phyloP scores from a whole-genome alignment of 2,329 filamentous ascomycete genomes.

The Aspergillus japonicus region DNA sequence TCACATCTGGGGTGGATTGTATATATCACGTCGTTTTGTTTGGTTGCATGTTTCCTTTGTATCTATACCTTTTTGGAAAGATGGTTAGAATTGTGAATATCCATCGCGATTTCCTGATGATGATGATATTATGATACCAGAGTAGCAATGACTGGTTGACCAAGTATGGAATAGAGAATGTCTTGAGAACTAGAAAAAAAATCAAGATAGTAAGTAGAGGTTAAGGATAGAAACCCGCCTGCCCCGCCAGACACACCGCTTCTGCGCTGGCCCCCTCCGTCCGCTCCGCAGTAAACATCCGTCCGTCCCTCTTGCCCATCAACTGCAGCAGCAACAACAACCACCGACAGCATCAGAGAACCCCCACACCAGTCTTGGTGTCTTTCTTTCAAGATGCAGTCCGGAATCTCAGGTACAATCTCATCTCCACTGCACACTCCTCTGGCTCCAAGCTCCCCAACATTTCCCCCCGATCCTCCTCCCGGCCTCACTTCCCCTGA shows the following conservation, averaged over 20 bases:
- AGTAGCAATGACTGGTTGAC: too few species aligned
- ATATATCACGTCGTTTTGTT: conserved; percentile 19
- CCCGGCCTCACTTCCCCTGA: background rate
- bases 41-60: conserved; percentile 14
- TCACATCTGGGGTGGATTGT: conserved; percentile 17
- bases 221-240: background rate
- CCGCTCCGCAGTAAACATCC: background rate
- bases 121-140: too few species aligned
- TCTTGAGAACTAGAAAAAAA: background rate
- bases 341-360: conserved; percentile 9
- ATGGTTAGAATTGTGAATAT: background rate
- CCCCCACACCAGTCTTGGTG: conserved; percentile 10
- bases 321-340: background rate
- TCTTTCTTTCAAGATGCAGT: conserved; percentile 43
- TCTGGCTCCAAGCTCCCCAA: too few species aligned
- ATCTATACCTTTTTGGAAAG: conserved; percentile 2
- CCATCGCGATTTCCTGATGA: background rate
- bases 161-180: background rate
- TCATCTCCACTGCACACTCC: conserved; percentile 6
- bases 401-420: conserved; percentile 47
- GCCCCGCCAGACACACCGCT: conserved; percentile 26
- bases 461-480: too few species aligned
- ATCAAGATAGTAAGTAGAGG: background rate
- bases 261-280: conserved; percentile 19
- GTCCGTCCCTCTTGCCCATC: background rate